These are phyloP conservation scores for Blastosporella zonata DNA, from an alignment of 1,284 basidiomycete species.

Conservation along the genomic window DNA sequence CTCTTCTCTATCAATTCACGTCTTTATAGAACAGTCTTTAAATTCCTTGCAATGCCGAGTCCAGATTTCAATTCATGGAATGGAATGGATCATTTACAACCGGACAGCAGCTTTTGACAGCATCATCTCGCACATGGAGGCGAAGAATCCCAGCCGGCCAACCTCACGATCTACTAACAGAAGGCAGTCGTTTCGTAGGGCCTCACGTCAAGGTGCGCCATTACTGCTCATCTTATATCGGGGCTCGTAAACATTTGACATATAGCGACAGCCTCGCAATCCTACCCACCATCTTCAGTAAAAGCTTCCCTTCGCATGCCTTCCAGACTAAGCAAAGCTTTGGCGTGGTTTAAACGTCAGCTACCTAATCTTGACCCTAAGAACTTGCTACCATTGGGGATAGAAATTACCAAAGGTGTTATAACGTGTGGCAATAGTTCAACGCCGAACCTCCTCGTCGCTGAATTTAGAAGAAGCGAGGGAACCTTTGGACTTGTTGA, in stretches of 20 bases:
- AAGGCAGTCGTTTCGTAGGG: slow-evolving; percentile 24
- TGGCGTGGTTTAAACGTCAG: slow-evolving; percentile 54
- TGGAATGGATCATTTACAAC: slow-evolving; percentile 92
- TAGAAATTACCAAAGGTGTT: slow-evolving; percentile 71
- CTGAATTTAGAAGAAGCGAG: slow-evolving; percentile 68
- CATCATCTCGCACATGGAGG: slow-evolving; percentile 74
- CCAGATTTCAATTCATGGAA: slow-evolving; percentile 73
- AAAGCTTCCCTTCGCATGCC: slow-evolving; percentile 39
- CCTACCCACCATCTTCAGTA: slow-evolving; percentile 31
- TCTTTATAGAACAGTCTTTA: slow-evolving; percentile 39
- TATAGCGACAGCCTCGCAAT: slow-evolving; percentile 24
- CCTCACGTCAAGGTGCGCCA: slow-evolving; percentile 20
- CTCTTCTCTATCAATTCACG: slow-evolving; percentile 2
- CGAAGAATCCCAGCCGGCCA: slow-evolving; percentile 30
- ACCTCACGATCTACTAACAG: slow-evolving; percentile 28
- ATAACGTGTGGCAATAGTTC: slow-evolving; percentile 83
- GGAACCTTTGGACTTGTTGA: slow-evolving; percentile 79
- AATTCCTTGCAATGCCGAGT: slow-evolving; percentile 57
- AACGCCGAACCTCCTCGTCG: slow-evolving; percentile 77
- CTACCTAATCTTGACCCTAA: slow-evolving; percentile 72
- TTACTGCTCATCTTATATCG: slow-evolving; percentile 3
- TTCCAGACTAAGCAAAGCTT: slow-evolving; percentile 39
- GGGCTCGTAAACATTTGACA: background rate
- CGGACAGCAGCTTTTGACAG: slow-evolving; percentile 83
- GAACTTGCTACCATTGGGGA: slow-evolving; percentile 78